Conservation (phyloP, 371 early-diverging fungal genomes). For the Circinella minor region DNA sequence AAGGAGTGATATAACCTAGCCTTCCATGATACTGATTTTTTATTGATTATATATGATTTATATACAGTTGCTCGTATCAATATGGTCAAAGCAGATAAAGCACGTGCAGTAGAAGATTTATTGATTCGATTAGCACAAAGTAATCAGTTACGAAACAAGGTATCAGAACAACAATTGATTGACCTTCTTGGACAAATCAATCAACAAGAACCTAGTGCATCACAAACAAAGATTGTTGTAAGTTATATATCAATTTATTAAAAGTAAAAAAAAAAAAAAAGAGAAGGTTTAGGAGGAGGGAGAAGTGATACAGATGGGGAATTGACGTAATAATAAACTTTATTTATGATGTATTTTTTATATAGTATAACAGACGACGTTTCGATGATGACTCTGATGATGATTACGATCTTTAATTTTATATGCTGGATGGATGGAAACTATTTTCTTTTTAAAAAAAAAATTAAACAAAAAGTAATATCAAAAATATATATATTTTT, state of each 20-base stretch:
- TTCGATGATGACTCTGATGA: constrained; percentile 72
- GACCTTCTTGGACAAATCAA: constrained; percentile 86
- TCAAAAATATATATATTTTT: background rate
- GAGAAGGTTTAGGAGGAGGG: too few species aligned
- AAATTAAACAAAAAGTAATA: background rate
- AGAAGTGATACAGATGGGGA: too few species aligned
- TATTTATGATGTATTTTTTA: too few species aligned
- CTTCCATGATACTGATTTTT: too few species aligned
- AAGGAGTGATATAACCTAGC: too few species aligned
- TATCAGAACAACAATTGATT: constrained; percentile 85
- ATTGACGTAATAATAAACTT: too few species aligned
- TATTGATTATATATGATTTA: background rate
- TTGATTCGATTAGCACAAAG: constrained; percentile 88
- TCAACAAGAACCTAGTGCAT: constrained; percentile 62
- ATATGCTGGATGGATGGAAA: background rate
- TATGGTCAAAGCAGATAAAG: constrained; percentile 90
- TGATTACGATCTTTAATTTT: constrained; percentile 65
- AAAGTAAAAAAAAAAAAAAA: background rate
- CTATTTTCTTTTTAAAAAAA: background rate
- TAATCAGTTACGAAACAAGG: constrained; percentile 81
- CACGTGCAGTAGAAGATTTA: constrained; percentile 88
- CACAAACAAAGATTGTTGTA: constrained; percentile 81
- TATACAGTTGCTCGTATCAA: constrained; percentile 81
- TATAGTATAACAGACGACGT: constrained; percentile 65
- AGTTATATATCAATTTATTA: background rate